Conservation (phyloP, 768 basidiomycete genomes). For the Favolaschia claudopus region DNA sequence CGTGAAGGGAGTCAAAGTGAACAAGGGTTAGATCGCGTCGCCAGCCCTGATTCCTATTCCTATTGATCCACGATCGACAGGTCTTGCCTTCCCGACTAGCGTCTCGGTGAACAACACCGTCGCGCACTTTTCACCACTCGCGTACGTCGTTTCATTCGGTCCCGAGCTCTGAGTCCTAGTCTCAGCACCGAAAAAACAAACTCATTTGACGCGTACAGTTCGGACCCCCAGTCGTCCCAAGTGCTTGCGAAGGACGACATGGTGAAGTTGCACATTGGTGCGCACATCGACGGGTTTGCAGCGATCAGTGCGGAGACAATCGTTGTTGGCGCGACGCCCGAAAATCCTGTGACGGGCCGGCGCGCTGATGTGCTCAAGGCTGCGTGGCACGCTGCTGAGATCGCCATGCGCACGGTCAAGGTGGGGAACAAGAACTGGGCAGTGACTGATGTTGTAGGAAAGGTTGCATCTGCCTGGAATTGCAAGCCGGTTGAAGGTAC, state of each 20-base stretch:
- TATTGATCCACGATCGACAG: conserved; percentile 44
- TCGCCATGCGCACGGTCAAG: conserved; percentile 90
- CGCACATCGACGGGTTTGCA: conserved; percentile 98
- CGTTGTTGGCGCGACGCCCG: conserved; percentile 80
- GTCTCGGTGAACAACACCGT: conserved; percentile 96
- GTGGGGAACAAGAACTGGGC: conserved; percentile 95
- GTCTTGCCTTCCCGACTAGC: conserved; percentile 93
- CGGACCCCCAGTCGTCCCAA: conserved; percentile 75
- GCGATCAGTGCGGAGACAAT: conserved; percentile 93
- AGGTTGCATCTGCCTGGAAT: conserved; percentile 73
- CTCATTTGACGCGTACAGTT: conserved; percentile 50
- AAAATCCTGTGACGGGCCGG: conserved; percentile 81
- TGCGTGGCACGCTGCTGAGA: conserved; percentile 92
- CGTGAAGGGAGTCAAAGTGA: conserved; percentile 86
- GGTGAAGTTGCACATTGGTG: conserved; percentile 95
- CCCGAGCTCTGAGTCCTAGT: conserved; percentile 35
- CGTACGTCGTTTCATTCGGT: conserved; percentile 65
- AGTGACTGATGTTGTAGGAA: conserved; percentile 86
- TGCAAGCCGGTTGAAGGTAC: conserved; percentile 95
- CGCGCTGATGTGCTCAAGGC: conserved; percentile 94
- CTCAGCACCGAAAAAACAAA: too few species aligned
- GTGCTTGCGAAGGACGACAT: conserved; percentile 85
- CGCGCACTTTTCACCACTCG: conserved; percentile 95
- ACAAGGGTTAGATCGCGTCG: conserved; percentile 71
- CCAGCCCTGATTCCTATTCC: neutral